Evolutionary conservation across 768 basidiomycete species (phyloP).

Genomic region (Coprinopsis cinerea): DNA sequence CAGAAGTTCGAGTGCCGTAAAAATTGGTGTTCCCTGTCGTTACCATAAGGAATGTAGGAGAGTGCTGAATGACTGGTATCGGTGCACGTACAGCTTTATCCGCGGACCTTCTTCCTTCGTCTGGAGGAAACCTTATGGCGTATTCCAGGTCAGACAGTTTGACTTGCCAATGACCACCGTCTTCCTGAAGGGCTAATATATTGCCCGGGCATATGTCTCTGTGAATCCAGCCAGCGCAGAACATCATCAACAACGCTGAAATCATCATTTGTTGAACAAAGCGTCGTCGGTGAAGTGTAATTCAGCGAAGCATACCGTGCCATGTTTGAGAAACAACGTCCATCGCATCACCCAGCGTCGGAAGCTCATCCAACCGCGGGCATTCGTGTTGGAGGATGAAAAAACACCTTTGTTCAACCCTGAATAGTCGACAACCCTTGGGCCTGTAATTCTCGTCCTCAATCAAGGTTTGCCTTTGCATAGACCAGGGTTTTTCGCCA

Average conservation of each 20-base stretch:
- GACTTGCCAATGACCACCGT: background rate
- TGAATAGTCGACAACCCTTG: no score
- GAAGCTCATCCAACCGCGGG: no score
- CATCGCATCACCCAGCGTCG: background rate
- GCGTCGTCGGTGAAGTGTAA: background rate
- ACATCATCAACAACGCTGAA: conserved; percentile 4
- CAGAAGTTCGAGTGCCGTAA: background rate
- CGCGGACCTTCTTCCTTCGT: background rate
- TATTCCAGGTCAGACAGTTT: conserved; percentile 11
- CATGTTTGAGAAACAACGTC: background rate
- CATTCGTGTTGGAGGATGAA: no score
- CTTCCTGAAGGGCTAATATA: background rate
- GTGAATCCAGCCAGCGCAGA: conserved; percentile 6
- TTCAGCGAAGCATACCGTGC: background rate
- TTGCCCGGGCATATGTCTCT: conserved; percentile 8
- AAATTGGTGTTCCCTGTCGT: background rate
- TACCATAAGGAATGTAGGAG: no score
- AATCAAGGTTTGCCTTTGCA: no score
- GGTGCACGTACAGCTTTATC: background rate
- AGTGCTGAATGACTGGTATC: no score
- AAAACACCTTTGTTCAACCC: no score
- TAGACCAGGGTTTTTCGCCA: no score
- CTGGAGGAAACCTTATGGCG: background rate
- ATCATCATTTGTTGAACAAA: background rate
- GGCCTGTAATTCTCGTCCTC: no score